Evolutionary conservation across 1,284 basidiomycete genomes (phyloP).

Genomic region (Rhodotorula mucilaginosa): DNA sequence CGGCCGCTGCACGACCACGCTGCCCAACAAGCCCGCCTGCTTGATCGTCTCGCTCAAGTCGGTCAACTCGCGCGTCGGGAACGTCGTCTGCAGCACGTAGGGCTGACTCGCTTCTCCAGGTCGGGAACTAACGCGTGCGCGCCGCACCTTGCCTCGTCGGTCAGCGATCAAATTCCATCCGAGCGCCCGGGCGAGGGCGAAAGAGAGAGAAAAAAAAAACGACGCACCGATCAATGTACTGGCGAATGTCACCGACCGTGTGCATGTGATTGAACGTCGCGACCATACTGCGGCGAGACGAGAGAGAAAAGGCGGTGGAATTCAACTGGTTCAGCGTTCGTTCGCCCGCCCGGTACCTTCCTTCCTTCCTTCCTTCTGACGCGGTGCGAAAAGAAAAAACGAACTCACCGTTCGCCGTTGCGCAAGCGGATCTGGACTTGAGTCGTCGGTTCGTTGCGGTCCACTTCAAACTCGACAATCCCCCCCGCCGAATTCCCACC

Average conservation of each 20-base stretch:
- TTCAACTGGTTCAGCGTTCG: too few species aligned
- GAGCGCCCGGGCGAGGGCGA: too few species aligned
- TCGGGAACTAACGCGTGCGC: slow-evolving; percentile 59
- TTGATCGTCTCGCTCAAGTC: slow-evolving; percentile 69
- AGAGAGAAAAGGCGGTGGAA: too few species aligned
- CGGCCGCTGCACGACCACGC: slow-evolving; percentile 79
- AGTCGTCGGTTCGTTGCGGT: slow-evolving; percentile 75
- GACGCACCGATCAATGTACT: slow-evolving; percentile 85
- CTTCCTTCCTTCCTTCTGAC: too few species aligned
- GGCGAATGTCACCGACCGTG: slow-evolving; percentile 80
- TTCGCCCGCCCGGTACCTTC: too few species aligned
- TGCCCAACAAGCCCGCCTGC: slow-evolving; percentile 70
- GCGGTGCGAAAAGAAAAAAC: not conserved
- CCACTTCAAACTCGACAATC: slow-evolving; percentile 65
- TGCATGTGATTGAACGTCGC: slow-evolving; percentile 87
- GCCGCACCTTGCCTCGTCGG: not conserved
- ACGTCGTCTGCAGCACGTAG: slow-evolving; percentile 79
- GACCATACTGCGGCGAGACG: slow-evolving; percentile 61
- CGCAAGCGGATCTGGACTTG: slow-evolving; percentile 86
- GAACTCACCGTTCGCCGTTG: slow-evolving; percentile 76
- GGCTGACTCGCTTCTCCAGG: slow-evolving; percentile 64
- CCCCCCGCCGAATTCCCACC: slow-evolving; percentile 35
- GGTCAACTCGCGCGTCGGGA: slow-evolving; percentile 73
- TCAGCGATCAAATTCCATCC: not conserved
- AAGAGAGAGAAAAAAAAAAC: not conserved